phyloP scores from a whole-genome alignment of 2,329 filamentous ascomycete genomes.

The Cladobotryum mycophilum region DNA sequence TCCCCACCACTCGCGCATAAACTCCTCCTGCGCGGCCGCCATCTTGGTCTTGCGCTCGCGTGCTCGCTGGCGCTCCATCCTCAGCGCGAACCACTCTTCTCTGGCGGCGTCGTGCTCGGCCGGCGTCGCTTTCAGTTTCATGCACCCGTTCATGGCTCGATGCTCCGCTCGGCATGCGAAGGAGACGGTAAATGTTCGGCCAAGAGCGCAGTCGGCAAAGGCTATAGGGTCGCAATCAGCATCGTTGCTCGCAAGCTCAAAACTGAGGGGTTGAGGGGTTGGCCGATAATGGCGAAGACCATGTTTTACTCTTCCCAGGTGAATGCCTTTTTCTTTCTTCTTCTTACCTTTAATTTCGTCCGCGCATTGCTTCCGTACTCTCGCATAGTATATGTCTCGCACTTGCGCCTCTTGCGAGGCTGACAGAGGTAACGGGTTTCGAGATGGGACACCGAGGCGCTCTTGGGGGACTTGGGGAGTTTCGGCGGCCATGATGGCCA shows the following conservation, averaged over 20 bases:
- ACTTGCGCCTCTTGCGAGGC: constrained; percentile 77
- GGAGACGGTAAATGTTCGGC: constrained; percentile 79
- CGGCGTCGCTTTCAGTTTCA: constrained; percentile 79
- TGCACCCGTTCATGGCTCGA: constrained; percentile 87
- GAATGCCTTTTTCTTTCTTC: too few species aligned
- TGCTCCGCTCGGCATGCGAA: constrained; percentile 79
- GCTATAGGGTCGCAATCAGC: constrained; percentile 44
- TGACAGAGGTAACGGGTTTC: constrained; percentile 78
- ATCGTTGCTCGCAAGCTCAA: neutral
- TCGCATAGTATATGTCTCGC: constrained; percentile 71
- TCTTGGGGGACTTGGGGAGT: constrained; percentile 27
- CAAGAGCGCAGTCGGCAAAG: constrained; percentile 84
- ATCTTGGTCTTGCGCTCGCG: constrained; percentile 57
- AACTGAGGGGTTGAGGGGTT: neutral
- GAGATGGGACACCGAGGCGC: constrained; percentile 47
- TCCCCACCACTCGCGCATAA: constrained; percentile 63
- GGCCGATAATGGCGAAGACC: neutral
- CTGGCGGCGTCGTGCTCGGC: constrained; percentile 81
- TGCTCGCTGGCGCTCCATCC: constrained; percentile 63
- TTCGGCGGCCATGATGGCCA: constrained; percentile 28
- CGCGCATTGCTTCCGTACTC: constrained; percentile 69
- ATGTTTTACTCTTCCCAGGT: neutral
- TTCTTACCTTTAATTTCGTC: constrained; percentile 66
- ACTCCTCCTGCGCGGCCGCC: constrained; percentile 57
- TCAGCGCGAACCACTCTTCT: constrained; percentile 84